These are phyloP conservation scores for Apiospora arundinis DNA, from an alignment of 2,329 filamentous ascomycete species.

Conservation along the genomic window DNA sequence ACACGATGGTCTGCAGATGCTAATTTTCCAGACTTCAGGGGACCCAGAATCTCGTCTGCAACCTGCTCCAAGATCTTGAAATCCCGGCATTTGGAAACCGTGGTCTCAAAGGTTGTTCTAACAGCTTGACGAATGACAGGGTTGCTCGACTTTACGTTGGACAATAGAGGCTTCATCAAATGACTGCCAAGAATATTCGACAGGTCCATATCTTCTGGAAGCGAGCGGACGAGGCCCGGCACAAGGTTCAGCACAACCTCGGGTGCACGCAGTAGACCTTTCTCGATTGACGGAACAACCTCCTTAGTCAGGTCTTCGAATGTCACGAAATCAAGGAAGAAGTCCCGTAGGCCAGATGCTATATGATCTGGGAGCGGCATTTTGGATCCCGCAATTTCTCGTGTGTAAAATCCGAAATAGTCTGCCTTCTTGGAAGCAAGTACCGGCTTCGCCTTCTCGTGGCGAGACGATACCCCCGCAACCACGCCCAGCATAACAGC, in stretches of 20 bases:
- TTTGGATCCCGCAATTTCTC: conserved; percentile 84
- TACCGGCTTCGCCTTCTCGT: conserved; percentile 65
- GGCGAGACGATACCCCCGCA: conserved; percentile 82
- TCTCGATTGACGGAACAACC: conserved; percentile 83
- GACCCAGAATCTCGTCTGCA: conserved; percentile 77
- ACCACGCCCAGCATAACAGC: conserved; percentile 83
- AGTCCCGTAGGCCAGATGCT: conserved; percentile 76
- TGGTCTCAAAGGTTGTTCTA: conserved; percentile 72
- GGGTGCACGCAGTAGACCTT: conserved; percentile 84
- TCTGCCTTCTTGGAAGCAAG: conserved; percentile 72
- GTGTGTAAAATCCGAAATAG: conserved; percentile 82
- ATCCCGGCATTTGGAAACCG: conserved; percentile 61
- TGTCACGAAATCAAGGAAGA: conserved; percentile 78
- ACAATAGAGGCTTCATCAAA: conserved; percentile 85
- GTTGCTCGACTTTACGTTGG: conserved; percentile 92
- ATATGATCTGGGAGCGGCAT: conserved; percentile 74
- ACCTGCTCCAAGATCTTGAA: conserved; percentile 67
- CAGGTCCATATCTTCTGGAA: conserved; percentile 76
- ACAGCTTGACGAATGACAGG: conserved; percentile 76
- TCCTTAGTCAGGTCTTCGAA: conserved; percentile 77
- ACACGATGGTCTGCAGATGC: conserved; percentile 84
- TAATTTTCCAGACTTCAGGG: conserved; percentile 84
- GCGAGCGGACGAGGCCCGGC: conserved; percentile 71
- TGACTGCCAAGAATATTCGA: conserved; percentile 74
- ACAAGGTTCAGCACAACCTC: conserved; percentile 87